Evolutionary conservation across 495 filamentous ascomycete species (phyloP).

Genomic region (Clavariopsis aquatica): DNA sequence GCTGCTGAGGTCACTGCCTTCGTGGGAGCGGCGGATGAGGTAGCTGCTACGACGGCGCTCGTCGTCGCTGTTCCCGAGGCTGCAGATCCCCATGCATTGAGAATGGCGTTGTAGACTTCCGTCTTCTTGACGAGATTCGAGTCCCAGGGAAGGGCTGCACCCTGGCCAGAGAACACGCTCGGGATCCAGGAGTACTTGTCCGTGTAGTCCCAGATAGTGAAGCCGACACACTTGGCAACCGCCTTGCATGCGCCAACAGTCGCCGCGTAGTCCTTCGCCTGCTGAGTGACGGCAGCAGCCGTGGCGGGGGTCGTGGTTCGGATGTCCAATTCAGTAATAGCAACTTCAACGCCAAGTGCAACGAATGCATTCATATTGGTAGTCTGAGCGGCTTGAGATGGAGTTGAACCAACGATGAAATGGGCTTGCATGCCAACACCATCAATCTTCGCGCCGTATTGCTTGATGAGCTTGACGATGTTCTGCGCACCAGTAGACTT

Average conservation of each 20-base stretch:
- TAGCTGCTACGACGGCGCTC: background rate
- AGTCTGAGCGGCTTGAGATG: conserved; percentile 39
- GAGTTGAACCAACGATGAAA: conserved; percentile 57
- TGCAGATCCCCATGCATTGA: conserved; percentile 19
- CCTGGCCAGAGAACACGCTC: conserved; percentile 19
- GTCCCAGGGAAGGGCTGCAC: conserved; percentile 27
- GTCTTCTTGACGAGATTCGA: conserved; percentile 20
- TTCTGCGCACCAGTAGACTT: conserved; percentile 52
- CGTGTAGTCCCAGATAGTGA: conserved; percentile 31
- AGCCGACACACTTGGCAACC: conserved; percentile 28
- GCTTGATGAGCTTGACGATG: conserved; percentile 57
- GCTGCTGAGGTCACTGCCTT: conserved; percentile 5
- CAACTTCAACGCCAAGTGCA: conserved; percentile 30
- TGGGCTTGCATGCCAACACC: conserved; percentile 68
- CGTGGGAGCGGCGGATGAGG: background rate
- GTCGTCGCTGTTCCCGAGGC: background rate
- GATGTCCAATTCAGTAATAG: conserved; percentile 35
- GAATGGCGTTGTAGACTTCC: conserved; percentile 21
- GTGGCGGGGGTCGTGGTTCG: conserved; percentile 29
- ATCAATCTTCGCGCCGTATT: conserved; percentile 59
- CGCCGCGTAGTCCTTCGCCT: conserved; percentile 27
- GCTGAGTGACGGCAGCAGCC: conserved; percentile 11
- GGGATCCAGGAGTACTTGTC: conserved; percentile 38
- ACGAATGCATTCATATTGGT: conserved; percentile 29
- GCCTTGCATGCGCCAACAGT: conserved; percentile 23